Base-by-base conservation (phyloP, 2,329 filamentous ascomycete species). In the Thelonectria olida region DNA sequence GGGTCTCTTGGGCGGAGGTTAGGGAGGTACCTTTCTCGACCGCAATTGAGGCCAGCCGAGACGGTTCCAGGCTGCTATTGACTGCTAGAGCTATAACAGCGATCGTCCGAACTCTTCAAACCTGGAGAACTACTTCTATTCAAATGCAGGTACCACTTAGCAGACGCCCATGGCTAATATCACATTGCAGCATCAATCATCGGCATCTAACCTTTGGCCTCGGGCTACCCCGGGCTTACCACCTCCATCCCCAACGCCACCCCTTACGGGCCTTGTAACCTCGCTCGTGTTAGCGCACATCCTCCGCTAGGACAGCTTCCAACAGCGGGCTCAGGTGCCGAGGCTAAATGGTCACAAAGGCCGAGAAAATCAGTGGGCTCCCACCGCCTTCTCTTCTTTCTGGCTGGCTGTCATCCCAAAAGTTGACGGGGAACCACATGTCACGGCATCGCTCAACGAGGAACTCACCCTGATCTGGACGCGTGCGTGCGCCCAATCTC, bases 401-500 rank as follows among this genome's bases (percentile, higher is more conserved):
- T 53, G 38, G 53, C 62, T 61, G 53, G 58, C 52, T 68, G 59
- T 42, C 50, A 54, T 61, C 51, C 51, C 34, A 25, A 54, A 54
- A 19, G 44, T 56, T 54, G 58, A n/a, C 13, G 12, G 22, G 27
- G 42, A 67, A 69, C 67, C 67, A 71, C 69, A 71, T 72, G 69
- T 69, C 68, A 72, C 67, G 66, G 59, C 52, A 55, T 61, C 57
- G 49, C 63, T 65, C 45, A 61, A 50, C 38, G 17, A 52, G 58
- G 54, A 71, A 60, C 65, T 67, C 66, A 56, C 62, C 63, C 66
- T 64, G 67, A 34, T 34, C 31, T 13, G 31, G 31, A 72, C 67
- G 69, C 69, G 67, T 68, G 69, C 69, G 67, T 68, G 69, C 67
- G 63, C 62, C 49, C 54, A 63, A 62, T 66, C 42, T 58, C 66